Base-by-base conservation (phyloP, 1,139 yeast genomes). In the Saccharomyces hybrid region DNA sequence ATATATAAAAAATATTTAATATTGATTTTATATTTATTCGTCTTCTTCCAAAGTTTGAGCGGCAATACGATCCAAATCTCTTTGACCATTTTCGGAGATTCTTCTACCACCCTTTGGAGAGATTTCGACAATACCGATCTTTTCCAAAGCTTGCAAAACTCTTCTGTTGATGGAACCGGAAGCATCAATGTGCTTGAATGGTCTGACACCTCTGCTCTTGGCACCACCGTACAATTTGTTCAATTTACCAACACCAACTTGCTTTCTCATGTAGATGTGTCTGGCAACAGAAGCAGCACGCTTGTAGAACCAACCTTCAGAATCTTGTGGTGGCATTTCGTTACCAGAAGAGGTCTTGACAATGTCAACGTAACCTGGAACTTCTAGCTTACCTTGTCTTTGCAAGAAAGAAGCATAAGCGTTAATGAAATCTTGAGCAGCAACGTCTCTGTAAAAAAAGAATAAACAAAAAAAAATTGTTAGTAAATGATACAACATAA, bases 41-140 rank as follows among this genome's bases (percentile, higher is more conserved):
- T 85, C 90, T 74, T 81, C 82, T 81, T 87, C 96, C 78, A 88
- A 84, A 77, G 96, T 89, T 82, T 91, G 97, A 76, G 96, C 96
- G 76, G 99, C 99, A 78, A 93, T 93, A 86, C 99, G 98, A 83
- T 93, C 99, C 83, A 93, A 88, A 83, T 93, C 99, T 87, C 99
- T 91, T 83, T 91, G 98, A 77, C 99, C 99, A 81, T 90, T 88
- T 78, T 89, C 96, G 65, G 98, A 87, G 85, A 93, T 88, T 82
- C 93, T 89, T 86, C 99, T 93, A 78, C 98, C 98, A 78, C 98
- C 98, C 81, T 89, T 89, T 79, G 91, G 88, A 75, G 96, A 84
- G 77, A 87, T 83, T 82, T 91, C 99, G 72, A 93, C 82, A 70
- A 93, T 91, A 78, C 98, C 98, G 68, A 93, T 86, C 84, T 91